These are phyloP conservation scores for Aspergillus ruber DNA, from an alignment of 2,329 filamentous ascomycete species.

Conservation along the genomic window DNA sequence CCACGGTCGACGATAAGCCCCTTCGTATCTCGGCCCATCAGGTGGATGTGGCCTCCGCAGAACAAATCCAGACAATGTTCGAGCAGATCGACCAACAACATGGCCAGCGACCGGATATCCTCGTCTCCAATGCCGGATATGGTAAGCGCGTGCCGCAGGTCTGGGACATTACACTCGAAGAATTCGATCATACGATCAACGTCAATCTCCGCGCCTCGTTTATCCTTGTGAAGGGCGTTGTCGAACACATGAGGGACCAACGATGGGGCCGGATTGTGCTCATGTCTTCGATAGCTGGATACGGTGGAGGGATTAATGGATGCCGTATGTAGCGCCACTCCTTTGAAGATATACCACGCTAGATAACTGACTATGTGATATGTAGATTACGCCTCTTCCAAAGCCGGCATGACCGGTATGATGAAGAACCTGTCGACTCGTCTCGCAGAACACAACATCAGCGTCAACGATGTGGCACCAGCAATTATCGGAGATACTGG, in stretches of 20 bases:
- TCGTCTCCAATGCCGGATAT: constrained; percentile 61
- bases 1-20: constrained; percentile 7
- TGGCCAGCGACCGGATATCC: constrained; percentile 53
- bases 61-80: constrained; percentile 51
- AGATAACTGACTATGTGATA: no score
- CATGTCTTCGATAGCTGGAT: constrained; percentile 57
- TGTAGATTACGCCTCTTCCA: constrained; percentile 54
- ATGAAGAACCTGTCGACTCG: constrained; percentile 59
- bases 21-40: constrained; percentile 49
- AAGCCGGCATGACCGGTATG: constrained; percentile 58
- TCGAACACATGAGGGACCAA: constrained; percentile 55
- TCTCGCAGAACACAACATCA: constrained; percentile 55
- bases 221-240: constrained; percentile 53
- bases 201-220: constrained; percentile 60
- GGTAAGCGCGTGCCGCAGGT: constrained; percentile 54
- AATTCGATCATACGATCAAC: constrained; percentile 58
- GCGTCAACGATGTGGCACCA: constrained; percentile 62
- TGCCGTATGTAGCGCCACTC: constrained; percentile 41
- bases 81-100: constrained; percentile 49
- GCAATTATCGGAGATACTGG: constrained; percentile 62
- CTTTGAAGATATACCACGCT: no score
- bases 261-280: constrained; percentile 60
- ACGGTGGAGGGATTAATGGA: constrained; percentile 59
- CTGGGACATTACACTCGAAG: constrained; percentile 55
- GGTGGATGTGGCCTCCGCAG: constrained; percentile 51